Conservation (phyloP, 2,329 filamentous ascomycete genomes). For the Orbilia brochopaga region DNA sequence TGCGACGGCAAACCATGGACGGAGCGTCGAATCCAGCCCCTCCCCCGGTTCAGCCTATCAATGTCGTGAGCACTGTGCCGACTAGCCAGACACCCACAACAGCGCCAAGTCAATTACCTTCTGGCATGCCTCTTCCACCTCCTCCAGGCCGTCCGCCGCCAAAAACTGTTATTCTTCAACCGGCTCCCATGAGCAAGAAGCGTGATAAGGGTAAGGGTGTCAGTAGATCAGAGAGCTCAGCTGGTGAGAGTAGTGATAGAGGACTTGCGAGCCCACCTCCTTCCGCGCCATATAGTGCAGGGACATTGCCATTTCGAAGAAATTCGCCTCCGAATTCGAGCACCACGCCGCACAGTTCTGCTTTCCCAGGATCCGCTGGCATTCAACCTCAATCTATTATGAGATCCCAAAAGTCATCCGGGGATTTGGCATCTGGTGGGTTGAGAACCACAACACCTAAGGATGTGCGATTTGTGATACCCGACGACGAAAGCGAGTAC, state of each 20-base stretch:
- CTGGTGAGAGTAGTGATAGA: constrained; percentile 28
- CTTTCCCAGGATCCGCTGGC: constrained; percentile 32
- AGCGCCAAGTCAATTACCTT: constrained; percentile 20
- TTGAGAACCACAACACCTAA: constrained; percentile 48
- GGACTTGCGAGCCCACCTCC: constrained; percentile 35
- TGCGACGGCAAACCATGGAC: constrained; percentile 43
- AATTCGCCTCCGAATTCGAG: constrained; percentile 39
- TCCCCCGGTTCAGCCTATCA: constrained; percentile 12
- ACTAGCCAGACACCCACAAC: constrained; percentile 47
- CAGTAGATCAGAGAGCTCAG: constrained; percentile 9
- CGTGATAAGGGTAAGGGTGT: constrained; percentile 43
- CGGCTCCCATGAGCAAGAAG: constrained; percentile 43
- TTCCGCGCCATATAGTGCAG: constrained; percentile 47
- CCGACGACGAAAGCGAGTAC: constrained; percentile 50
- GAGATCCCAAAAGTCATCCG: constrained; percentile 50
- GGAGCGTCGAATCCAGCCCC: constrained; percentile 8
- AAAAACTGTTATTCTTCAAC: constrained; percentile 37
- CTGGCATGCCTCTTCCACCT: constrained; percentile 34
- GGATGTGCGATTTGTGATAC: constrained; percentile 50
- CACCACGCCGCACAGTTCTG: constrained; percentile 45
- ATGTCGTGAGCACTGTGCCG: constrained; percentile 1
- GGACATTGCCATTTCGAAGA: constrained; percentile 44
- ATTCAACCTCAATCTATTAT: constrained; percentile 50
- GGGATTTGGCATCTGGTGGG: constrained; percentile 47
- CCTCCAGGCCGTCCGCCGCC: constrained; percentile 41